Evolutionary conservation across 768 basidiomycete species (phyloP).

Genomic region (Brasilioporus rufonigricans): DNA sequence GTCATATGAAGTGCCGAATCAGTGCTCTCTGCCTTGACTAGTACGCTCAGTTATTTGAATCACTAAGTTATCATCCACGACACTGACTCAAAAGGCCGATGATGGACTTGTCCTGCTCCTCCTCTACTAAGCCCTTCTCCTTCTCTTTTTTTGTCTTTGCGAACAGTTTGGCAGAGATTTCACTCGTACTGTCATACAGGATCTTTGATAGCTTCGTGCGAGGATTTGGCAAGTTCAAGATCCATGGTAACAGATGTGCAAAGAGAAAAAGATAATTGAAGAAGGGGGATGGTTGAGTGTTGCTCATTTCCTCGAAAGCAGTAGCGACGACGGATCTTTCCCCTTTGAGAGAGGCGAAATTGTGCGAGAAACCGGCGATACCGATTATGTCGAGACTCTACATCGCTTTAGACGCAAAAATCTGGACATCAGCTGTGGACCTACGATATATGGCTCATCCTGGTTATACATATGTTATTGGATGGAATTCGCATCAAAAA

Average conservation of each 20-base stretch:
- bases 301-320: conserved; percentile 25
- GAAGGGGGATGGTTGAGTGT: conserved; percentile 22
- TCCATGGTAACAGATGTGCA: conserved; percentile 28
- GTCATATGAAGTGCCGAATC: conserved; percentile 33
- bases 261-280: conserved; percentile 24
- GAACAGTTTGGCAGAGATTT: conserved; percentile 35
- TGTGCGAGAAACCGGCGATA: conserved; percentile 44
- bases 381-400: conserved; percentile 42
- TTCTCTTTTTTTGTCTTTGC: conserved; percentile 33
- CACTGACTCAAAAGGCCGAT: conserved; percentile 38
- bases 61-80: not conserved
- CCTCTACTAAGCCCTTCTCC: conserved; percentile 24
- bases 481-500: not conserved
- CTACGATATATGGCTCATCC: conserved; percentile 48
- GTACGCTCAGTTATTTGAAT: not conserved
- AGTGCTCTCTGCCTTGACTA: conserved; percentile 39
- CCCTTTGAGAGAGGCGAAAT: conserved; percentile 43
- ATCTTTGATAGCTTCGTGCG: conserved; percentile 24
- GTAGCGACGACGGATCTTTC: conserved; percentile 13
- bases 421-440: conserved; percentile 3
- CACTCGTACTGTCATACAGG: conserved; percentile 29
- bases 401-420: not conserved
- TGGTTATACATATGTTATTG: not conserved
- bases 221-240: conserved; percentile 33
- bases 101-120: conserved; percentile 35